A percentile compares a stretch with the other conserved stretches of the same genome.
Conservation (phyloP, 495 filamentous ascomycete genomes). For the Podospora didyma region DNA sequence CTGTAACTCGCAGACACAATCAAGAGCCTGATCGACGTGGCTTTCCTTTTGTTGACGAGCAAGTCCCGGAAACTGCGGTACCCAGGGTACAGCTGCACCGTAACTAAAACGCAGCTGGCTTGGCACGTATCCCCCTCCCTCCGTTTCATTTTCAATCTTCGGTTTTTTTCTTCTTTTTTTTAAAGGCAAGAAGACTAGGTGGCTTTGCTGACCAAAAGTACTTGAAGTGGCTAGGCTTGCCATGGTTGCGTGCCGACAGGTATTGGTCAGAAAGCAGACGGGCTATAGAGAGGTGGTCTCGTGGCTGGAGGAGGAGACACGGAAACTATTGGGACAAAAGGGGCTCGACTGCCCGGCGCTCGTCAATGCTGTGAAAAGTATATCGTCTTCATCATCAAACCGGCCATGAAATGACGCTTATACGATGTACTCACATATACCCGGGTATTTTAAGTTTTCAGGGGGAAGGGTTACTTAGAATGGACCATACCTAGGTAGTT, state of each 20-base stretch:
- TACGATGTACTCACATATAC: no score
- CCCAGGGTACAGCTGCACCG: constrained; percentile 52
- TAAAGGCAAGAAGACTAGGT: no score
- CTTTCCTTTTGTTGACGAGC: constrained; percentile 61
- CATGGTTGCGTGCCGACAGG: constrained; percentile 59
- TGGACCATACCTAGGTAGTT: no score
- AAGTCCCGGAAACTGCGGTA: constrained; percentile 42
- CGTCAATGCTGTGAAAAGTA: constrained; percentile 1
- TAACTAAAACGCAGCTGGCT: constrained; percentile 61
- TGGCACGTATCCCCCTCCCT: constrained; percentile 47
- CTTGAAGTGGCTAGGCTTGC: constrained; percentile 47
- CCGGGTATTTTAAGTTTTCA: no score
- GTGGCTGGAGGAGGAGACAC: constrained; percentile 56
- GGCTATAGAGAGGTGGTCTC: constrained; percentile 54
- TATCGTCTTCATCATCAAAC: neutral
- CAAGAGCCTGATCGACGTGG: constrained; percentile 59
- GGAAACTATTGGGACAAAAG: constrained; percentile 19
- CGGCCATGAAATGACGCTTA: neutral
- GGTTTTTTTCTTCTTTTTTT: neutral
- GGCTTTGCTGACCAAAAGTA: neutral
- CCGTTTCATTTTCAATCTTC: constrained; percentile 8
- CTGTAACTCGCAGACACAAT: constrained; percentile 54
- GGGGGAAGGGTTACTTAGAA: no score
- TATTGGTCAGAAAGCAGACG: constrained; percentile 66
- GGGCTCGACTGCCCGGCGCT: constrained; percentile 14